phyloP scores from a whole-genome alignment of 2,329 filamentous ascomycete genomes.

The Nothophaeocryptopus gaeumannii region DNA sequence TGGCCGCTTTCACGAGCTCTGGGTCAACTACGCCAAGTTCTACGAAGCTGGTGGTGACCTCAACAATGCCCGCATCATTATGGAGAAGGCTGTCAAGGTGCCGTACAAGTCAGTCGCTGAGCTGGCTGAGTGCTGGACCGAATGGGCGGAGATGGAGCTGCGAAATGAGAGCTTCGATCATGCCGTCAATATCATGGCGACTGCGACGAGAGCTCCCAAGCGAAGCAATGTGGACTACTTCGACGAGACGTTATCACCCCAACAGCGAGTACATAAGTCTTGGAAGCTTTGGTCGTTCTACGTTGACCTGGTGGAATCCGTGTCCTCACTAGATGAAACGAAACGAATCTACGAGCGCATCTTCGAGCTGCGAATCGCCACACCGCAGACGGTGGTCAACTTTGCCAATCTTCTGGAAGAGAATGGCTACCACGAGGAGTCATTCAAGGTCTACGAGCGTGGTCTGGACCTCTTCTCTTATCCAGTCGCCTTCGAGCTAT shows the following conservation, averaged over 20 bases:
- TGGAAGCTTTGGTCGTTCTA: slow-evolving; percentile 99
- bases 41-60: slow-evolving; percentile 88
- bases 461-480: slow-evolving; percentile 98
- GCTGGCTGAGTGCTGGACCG: slow-evolving; percentile 96
- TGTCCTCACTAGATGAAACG: slow-evolving; percentile 85
- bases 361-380: slow-evolving; percentile 96
- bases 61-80: slow-evolving; percentile 80
- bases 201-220: slow-evolving; percentile 95
- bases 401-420: slow-evolving; percentile 95
- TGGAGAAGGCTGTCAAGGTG: slow-evolving; percentile 97
- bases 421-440: slow-evolving; percentile 92
- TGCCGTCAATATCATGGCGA: slow-evolving; percentile 93
- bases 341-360: slow-evolving; percentile 94
- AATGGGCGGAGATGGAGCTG: slow-evolving; percentile 98
- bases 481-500: slow-evolving; percentile 94
- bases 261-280: slow-evolving; percentile 96
- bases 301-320: slow-evolving; percentile 93
- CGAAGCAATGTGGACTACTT: slow-evolving; percentile 99
- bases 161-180: slow-evolving; percentile 94
- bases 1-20: slow-evolving; percentile 89
- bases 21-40: slow-evolving; percentile 95
- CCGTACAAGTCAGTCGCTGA: slow-evolving; percentile 97
- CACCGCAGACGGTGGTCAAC: slow-evolving; percentile 97
- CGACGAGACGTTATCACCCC: slow-evolving; percentile 87
- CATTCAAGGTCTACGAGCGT: slow-evolving; percentile 94